Conservation (phyloP, 441 rosid genomes). For the Dalechampia spathulata region DNA sequence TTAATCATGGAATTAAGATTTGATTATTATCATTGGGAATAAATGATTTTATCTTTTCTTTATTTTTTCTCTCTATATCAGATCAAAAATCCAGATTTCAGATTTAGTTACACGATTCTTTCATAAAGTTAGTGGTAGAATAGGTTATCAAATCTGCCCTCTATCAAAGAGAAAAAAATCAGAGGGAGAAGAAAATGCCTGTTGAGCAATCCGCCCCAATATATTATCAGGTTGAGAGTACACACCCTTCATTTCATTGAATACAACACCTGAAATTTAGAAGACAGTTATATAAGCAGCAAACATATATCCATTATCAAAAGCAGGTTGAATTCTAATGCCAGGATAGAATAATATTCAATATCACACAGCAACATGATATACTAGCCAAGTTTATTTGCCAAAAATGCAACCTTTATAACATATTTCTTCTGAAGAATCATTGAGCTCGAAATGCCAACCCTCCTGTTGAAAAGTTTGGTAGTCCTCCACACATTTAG, state of each 20-base stretch:
- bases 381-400: background rate
- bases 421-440: conserved; percentile 77
- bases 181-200: conserved; percentile 38
- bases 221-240: conserved; percentile 96
- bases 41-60: too few species aligned
- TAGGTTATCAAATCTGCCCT: too few species aligned
- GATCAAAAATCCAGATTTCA: too few species aligned
- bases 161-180: background rate
- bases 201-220: conserved; percentile 70
- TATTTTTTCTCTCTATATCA: too few species aligned
- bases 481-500: conserved; percentile 81
- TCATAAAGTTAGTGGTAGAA: too few species aligned
- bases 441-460: conserved; percentile 89
- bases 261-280: conserved; percentile 72
- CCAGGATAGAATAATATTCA: conserved; percentile 2
- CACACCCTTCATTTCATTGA: conserved; percentile 99
- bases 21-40: too few species aligned
- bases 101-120: too few species aligned
- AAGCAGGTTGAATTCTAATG: background rate
- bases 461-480: conserved; percentile 98
- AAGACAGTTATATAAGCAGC: conserved; percentile 11
- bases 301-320: background rate
- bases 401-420: conserved; percentile 60
- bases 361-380: background rate
- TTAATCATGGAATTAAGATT: too few species aligned